Base-by-base conservation (phyloP, 768 basidiomycete genomes). In the Tephrocybe rancida region DNA sequence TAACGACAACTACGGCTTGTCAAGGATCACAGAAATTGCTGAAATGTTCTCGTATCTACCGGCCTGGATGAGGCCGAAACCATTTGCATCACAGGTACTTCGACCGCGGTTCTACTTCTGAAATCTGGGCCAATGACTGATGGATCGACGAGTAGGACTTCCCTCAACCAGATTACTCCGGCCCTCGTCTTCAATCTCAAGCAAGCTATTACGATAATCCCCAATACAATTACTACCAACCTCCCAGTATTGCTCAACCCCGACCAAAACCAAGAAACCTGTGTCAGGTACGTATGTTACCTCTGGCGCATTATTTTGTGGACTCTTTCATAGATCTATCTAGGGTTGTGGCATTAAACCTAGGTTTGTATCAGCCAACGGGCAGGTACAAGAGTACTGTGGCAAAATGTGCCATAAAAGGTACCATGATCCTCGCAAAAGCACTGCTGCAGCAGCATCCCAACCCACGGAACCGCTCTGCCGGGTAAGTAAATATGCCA, bases 301-400 rank as follows among this genome's bases (percentile, higher is more conserved):
- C 5, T 41, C 39, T 5, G 8, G 16, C 16, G 4, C 4, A 16
- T 37, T 37, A 16, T 37, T 37, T 16, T 8, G 7, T 8, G 14
- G 7, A 37, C 16, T 37, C 11, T 13, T 37, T 16, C 11, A 13
- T 9, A 37, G 7, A 16, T 4, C n/a, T 5, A 37, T 16, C 5
- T 16, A 53, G 52, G 52, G 37, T 3, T 53, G 52, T 14, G 52
- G 52, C 13, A 22, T 6, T 22, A 45, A 34, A 18, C 52, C 45
- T 38, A 29, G 22, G 25, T 53, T 35, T 44, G 29, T 46, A 13
- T 44, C 46, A 22, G 19, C 6, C 9, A 53, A 30, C 18, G 52
- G 52, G 4, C 52, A 37, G 24, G 52, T 53, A 10, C 38, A 53
- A 21, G 44, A 53, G 11, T 53, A 47, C 29, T 53, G 52, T 34